Base-by-base conservation (phyloP, 2,329 filamentous ascomycete genomes). In the Fusarium keratoplasticum region DNA sequence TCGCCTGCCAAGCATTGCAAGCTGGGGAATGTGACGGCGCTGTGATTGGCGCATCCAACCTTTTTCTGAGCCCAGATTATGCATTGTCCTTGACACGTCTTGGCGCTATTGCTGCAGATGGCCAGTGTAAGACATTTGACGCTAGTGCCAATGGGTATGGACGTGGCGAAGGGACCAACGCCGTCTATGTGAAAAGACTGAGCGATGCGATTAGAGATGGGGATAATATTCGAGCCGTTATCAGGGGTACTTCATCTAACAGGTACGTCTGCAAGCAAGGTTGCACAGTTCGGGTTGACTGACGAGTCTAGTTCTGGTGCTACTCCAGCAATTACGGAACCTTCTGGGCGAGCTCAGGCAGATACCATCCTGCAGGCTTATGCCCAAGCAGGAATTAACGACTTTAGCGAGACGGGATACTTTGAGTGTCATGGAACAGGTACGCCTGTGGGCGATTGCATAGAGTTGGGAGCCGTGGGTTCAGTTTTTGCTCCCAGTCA, bases 161-260 rank as follows among this genome's bases (percentile, higher is more conserved):
- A 1, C 85, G 89, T 16, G 90, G 88, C 1, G 90, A 92, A 73
- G 90, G 89, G 0, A 81, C 87, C 20, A 88, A 83, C 0, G 83
- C 87, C 14, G 77, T 92, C 2, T 77, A 90, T 4, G 71, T 92
- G 3, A 91, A 91, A 79, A 83, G 83, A 1, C 81, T 91, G 0
- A 80, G 82, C 2, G 84, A 88, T 69, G 90, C 89, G 1, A 72
- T 91, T 4, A 77, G 80, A 11, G 86, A 88, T 67, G 86, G 86
- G 4, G 87, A 91, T 69, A 84, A 83, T 0, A 86, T 89, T 44
- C 82, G 86, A 9, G 85, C 83, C 5, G 81, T 89, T 9, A 86
- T 90, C 40, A 84, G 86, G 11, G 85, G 82, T 0, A 87, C 85
- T 0, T 82, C 83, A 0, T 80, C 85, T 22, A 89, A 89, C 71